A percentile compares a stretch with the other conserved stretches of the same genome.
phyloP scores from a whole-genome alignment of 139 green algal species.

The Chlorella sp. region DNA sequence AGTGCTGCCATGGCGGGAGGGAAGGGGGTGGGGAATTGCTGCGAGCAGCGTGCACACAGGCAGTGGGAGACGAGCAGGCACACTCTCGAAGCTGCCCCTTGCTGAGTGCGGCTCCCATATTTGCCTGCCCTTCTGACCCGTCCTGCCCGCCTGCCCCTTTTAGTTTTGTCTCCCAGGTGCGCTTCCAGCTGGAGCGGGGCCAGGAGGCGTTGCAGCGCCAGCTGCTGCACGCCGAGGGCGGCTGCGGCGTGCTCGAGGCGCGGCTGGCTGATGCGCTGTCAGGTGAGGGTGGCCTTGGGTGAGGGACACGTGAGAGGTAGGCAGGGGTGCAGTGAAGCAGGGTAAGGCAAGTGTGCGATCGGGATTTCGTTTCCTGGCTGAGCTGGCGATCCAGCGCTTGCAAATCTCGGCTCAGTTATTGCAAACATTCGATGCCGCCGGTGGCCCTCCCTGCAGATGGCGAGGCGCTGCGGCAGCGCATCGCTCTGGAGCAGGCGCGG shows the following conservation, averaged over 20 bases:
- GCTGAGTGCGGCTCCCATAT: too few relatives aligned
- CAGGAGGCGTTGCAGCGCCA: slow-evolving; percentile 77
- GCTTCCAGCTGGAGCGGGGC: slow-evolving; percentile 69
- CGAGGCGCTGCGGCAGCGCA: slow-evolving; percentile 19
- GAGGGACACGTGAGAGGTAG: not conserved
- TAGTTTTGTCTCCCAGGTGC: slow-evolving; percentile 46
- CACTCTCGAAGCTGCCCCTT: too few relatives aligned
- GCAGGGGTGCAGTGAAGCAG: not conserved
- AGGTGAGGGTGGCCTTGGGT: slow-evolving; percentile 18
- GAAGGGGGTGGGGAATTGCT: too few relatives aligned
- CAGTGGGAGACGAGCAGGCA: too few relatives aligned
- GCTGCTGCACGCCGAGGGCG: slow-evolving; percentile 61
- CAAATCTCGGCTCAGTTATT: not conserved
- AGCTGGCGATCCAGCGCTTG: not conserved
- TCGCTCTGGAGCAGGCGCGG: slow-evolving; percentile 34
- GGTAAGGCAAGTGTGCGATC: not conserved
- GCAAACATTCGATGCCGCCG: not conserved
- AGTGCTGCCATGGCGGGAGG: too few relatives aligned
- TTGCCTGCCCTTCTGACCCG: not conserved
- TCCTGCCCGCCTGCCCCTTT: not conserved
- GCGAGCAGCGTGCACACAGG: too few relatives aligned
- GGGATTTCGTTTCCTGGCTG: not conserved
- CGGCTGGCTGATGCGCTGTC: slow-evolving; percentile 50
- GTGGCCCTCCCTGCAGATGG: not conserved
- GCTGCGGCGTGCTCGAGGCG: slow-evolving; percentile 55